Percentiles rank a stretch among this genome's conserved stretches.
These are phyloP conservation scores for Leccinum truebloodii DNA, from an alignment of 768 basidiomycete genomes.

Conservation along the genomic window DNA sequence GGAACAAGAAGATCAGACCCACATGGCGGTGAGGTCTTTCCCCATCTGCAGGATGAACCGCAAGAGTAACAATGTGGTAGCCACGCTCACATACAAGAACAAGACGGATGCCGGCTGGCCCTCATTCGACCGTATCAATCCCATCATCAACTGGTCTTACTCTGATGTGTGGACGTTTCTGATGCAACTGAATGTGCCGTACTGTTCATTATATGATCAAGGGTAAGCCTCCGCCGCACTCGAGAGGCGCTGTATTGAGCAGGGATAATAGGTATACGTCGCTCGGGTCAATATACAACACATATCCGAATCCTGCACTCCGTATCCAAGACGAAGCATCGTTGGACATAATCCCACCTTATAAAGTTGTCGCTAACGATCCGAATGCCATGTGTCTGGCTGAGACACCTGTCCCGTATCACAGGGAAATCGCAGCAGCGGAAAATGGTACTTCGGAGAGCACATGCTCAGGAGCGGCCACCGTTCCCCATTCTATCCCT, in stretches of 20 bases:
- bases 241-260: not conserved
- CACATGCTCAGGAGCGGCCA: slow-evolving; percentile 9
- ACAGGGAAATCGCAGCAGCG: not conserved
- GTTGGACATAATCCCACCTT: slow-evolving; percentile 17
- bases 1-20: slow-evolving; percentile 91
- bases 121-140: slow-evolving; percentile 84
- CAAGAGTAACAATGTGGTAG: slow-evolving; percentile 39
- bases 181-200: slow-evolving; percentile 70
- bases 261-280: slow-evolving; percentile 80
- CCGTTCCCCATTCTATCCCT: not conserved
- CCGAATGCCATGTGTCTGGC: slow-evolving; percentile 20
- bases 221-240: slow-evolving; percentile 55
- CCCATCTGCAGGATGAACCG: not conserved
- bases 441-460: slow-evolving; percentile 10
- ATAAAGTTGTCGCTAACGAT: slow-evolving; percentile 24
- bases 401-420: slow-evolving; percentile 8
- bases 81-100: slow-evolving; percentile 66
- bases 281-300: slow-evolving; percentile 93
- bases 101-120: slow-evolving; percentile 94
- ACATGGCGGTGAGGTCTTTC: slow-evolving; percentile 78
- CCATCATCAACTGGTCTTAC: slow-evolving; percentile 96
- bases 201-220: slow-evolving; percentile 87
- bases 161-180: slow-evolving; percentile 88
- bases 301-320: slow-evolving; percentile 89
- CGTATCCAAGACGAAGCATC: slow-evolving; percentile 25